phyloP scores from a whole-genome alignment of 108 stramenopile genomes.

The Conticribra weissflogii region DNA sequence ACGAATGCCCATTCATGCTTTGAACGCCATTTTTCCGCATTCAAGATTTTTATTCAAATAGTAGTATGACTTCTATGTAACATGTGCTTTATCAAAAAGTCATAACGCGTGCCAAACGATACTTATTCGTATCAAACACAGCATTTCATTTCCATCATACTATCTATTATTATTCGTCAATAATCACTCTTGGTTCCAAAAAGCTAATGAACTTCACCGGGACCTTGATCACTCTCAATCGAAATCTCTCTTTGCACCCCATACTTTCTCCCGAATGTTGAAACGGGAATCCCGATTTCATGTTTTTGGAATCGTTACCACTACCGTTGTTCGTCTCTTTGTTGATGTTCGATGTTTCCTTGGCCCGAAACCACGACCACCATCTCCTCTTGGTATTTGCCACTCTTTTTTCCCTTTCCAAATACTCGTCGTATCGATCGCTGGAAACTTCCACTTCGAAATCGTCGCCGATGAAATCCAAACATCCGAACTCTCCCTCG shows the following conservation, averaged over 20 bases:
- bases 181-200: conserved; percentile 49
- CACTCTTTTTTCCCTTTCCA: neutral
- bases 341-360: neutral
- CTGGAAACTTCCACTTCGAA: conserved; percentile 58
- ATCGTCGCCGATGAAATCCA: conserved; percentile 70
- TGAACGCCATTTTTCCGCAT: too few species aligned
- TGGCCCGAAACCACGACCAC: neutral
- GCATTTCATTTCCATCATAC: too few species aligned
- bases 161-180: conserved; percentile 28
- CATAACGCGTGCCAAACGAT: too few species aligned
- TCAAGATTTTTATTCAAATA: too few species aligned
- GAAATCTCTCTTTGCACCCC: conserved; percentile 53
- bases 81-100: too few species aligned
- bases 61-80: too few species aligned
- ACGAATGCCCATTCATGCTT: too few species aligned
- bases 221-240: conserved; percentile 49
- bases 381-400: neutral
- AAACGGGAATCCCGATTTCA: conserved; percentile 58
- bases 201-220: conserved; percentile 70
- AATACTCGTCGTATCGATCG: conserved; percentile 27
- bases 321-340: conserved; percentile 1
- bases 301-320: neutral
- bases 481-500: conserved; percentile 51
- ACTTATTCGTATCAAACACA: too few species aligned
- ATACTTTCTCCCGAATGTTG: conserved; percentile 77